These are phyloP conservation scores for Sporobolomyces pararoseus DNA, from an alignment of 768 basidiomycete genomes.

Conservation along the genomic window DNA sequence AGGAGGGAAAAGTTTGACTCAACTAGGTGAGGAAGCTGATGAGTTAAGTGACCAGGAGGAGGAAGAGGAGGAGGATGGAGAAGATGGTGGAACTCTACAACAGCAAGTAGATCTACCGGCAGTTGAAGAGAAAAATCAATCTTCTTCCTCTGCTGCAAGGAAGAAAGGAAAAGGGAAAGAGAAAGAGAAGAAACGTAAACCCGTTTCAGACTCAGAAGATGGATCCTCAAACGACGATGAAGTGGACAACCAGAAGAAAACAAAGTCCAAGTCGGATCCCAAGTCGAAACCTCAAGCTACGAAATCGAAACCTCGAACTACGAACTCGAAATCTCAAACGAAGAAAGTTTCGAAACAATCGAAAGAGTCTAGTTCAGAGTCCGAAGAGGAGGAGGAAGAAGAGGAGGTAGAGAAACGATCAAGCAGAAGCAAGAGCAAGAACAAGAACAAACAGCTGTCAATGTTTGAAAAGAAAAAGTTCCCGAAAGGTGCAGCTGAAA, in stretches of 20 bases:
- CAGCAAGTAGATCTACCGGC: too few relatives aligned
- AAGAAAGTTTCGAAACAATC: neutral
- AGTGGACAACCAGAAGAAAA: too few relatives aligned
- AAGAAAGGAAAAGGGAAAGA: neutral
- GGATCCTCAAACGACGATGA: too few relatives aligned
- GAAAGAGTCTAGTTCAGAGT: neutral
- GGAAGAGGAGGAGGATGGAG: neutral
- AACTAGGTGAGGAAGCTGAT: neutral
- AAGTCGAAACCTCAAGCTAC: too few relatives aligned
- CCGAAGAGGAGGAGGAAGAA: neutral
- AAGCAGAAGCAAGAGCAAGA: too few relatives aligned
- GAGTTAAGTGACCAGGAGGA: neutral
- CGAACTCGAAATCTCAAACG: neutral
- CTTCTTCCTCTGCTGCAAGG: too few relatives aligned
- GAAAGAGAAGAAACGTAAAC: neutral
- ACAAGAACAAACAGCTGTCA: too few relatives aligned
- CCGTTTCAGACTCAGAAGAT: too few relatives aligned
- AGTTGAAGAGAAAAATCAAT: too few relatives aligned
- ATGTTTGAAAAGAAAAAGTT: too few relatives aligned
- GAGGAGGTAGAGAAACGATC: too few relatives aligned
- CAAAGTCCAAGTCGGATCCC: too few relatives aligned
- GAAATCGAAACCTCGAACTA: neutral
- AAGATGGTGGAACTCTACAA: neutral
- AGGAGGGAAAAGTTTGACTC: neutral
- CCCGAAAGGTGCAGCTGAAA: neutral